A percentile compares a stretch with the other conserved stretches of the same genome.
Evolutionary conservation across 768 basidiomycete species (phyloP).

Genomic region (Pleurotus cornucopiae): DNA sequence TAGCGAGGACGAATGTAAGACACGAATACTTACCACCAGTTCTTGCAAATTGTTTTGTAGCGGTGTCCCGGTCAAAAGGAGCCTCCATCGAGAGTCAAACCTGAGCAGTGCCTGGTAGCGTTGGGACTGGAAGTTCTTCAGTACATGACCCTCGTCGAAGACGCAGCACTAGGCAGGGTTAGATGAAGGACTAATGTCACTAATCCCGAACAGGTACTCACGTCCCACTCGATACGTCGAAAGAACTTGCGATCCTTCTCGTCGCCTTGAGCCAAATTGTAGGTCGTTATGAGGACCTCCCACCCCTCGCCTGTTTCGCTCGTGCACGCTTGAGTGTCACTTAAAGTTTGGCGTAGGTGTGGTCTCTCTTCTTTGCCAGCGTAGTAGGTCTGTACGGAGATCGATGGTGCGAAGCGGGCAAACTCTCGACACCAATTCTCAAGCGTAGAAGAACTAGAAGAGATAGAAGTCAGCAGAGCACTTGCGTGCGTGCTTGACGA

Average conservation of each 20-base stretch:
- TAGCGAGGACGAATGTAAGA: neutral
- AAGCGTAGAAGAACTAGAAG: constrained; percentile 79
- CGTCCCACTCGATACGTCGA: constrained; percentile 87
- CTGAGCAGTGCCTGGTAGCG: constrained; percentile 87
- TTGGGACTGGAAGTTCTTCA: constrained; percentile 98
- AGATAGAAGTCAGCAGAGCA: constrained; percentile 5
- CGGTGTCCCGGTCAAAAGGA: constrained; percentile 93
- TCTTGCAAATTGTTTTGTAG: constrained; percentile 90
- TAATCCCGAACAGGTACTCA: constrained; percentile 36
- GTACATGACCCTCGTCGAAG: constrained; percentile 94
- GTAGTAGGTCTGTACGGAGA: constrained; percentile 89
- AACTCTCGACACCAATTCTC: constrained; percentile 99
- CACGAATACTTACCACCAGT: constrained; percentile 61
- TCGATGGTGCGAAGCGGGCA: constrained; percentile 79
- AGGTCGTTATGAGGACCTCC: constrained; percentile 95
- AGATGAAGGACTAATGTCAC: neutral
- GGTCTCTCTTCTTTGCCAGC: constrained; percentile 86
- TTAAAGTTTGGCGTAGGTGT: constrained; percentile 65
- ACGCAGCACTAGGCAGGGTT: constrained; percentile 66
- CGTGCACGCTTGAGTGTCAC: constrained; percentile 49
- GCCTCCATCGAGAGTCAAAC: constrained; percentile 83
- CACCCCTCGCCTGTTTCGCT: constrained; percentile 58
- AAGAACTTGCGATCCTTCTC: constrained; percentile 93
- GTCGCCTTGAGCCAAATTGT: constrained; percentile 89
- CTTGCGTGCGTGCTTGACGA: neutral